A percentile compares a stretch with the other conserved stretches of the same genome.
These are phyloP conservation scores for Exophiala lecanii-corni DNA, from an alignment of 2,329 filamentous ascomycete genomes.

Conservation along the genomic window DNA sequence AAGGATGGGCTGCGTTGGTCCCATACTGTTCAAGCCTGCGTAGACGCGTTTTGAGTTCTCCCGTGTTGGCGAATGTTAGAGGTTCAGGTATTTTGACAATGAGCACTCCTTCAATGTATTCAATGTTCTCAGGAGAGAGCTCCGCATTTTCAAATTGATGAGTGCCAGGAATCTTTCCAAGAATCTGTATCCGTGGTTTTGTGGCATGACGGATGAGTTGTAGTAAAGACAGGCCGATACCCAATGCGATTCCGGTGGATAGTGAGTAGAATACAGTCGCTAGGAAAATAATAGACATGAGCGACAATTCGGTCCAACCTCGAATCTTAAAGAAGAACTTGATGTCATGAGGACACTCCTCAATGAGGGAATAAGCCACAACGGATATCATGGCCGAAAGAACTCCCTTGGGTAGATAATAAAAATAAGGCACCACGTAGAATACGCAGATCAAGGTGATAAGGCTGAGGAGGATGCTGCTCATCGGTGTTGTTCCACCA, in stretches of 20 bases:
- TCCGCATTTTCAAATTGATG: constrained; percentile 83
- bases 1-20: constrained; percentile 78
- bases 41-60: constrained; percentile 79
- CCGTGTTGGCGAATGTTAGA: constrained; percentile 94
- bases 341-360: constrained; percentile 91
- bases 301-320: constrained; percentile 76
- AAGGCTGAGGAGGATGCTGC: constrained; percentile 76
- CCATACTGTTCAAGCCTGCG: constrained; percentile 84
- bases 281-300: constrained; percentile 87
- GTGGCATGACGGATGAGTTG: constrained; percentile 88
- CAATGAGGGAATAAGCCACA: constrained; percentile 88
- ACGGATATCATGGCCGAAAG: constrained; percentile 92
- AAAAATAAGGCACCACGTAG: constrained; percentile 84
- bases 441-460: constrained; percentile 77
- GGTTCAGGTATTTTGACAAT: constrained; percentile 98
- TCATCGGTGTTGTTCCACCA: constrained; percentile 89
- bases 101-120: constrained; percentile 85
- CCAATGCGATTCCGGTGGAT: constrained; percentile 86
- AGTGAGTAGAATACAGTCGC: constrained; percentile 94
- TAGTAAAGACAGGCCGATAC: constrained; percentile 83
- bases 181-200: constrained; percentile 88
- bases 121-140: constrained; percentile 64
- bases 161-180: constrained; percentile 81
- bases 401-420: constrained; percentile 95
- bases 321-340: constrained; percentile 80